Evolutionary conservation across 2,329 filamentous ascomycete species (phyloP), one percentile per base, ranked within the genome.

Genomic region (Microcera coccophila): DNA sequence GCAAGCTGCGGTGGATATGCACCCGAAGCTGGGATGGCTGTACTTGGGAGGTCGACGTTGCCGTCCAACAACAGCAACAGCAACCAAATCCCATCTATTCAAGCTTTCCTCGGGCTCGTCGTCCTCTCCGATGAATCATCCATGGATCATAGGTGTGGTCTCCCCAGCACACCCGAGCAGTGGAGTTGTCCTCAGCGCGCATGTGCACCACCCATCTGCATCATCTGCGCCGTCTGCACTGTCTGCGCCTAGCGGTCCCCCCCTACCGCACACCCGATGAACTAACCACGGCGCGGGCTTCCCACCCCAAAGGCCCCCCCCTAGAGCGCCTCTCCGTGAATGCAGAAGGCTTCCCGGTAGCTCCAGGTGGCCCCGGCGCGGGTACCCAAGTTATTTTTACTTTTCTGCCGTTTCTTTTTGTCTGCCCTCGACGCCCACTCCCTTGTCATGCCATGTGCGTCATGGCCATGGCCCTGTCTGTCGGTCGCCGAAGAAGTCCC

Each of bases 381-480:
- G 55, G 48, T 49, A 36, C 31, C 39, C 54, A 53, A 54, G 59
- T 60, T 62, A 62, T 62, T 62, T 62, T 62, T 62, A 62, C 48
- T 44, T 44, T 41, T 44, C 49, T 44, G 54, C 53, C 44, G 48
- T 47, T 44, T 45, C 34, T 53, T 51, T 57, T 54, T 57, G 56
- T 55, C 44, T 48, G 51, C 49, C 53, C 44, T 29, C 28, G 32
- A 47, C 32, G 21, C 39, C 43, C 37, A 35, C 38, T 36, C 42
- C 39, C 40, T 39, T 24, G 45, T 41, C 48, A 42, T 53, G 52
- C 49, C 48, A 58, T 55, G 54, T 58, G 52, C 54, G 54, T 58
- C 54, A 58, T 58, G 52, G n/a, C n/a, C n/a, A n/a, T n/a, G n/a
- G n/a, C n/a, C 41, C 41, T 38, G 12, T 32, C 15, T 17, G 8